Base-by-base conservation (phyloP, 805 yeast genomes). In the Yarrowia sp. region DNA sequence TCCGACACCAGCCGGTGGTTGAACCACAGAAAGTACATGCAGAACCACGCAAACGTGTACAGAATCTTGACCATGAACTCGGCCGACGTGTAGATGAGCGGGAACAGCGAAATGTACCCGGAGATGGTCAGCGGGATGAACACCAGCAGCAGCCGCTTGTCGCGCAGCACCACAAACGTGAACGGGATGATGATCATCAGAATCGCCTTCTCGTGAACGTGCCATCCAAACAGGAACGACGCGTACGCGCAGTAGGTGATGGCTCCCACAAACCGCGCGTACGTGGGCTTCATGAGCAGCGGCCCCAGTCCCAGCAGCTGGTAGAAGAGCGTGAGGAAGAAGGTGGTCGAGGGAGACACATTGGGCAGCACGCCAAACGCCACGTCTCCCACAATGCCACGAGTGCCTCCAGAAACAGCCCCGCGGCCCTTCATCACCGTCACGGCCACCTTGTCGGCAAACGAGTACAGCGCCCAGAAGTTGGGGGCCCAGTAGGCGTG, bases 401-500 rank as follows among this genome's bases (percentile, higher is more conserved):
- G 85, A 0, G 98, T 93, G 22, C 85, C 84, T 5, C 84, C 80
- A 16, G 78, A 73, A 1, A 71, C 67, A 15, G 74, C 41, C 9
- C 77, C 75, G 3, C 61, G 59, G 32, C 50, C 52, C 52, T 38
- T 35, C 35, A 42, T 16, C 3, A 53, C 43, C 35, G 61, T 52
- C 11, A 43, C 50, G 3, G 52, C 50, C 0, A 88, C 75, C 69
- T 97, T 83, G 78, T 95, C 99, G 14, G 83, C 70, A 72, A 91
- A 89, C 1, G 98, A 90, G 78, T 95, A 95, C 10, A 94, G 73
- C 0, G 99, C 97, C 99, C 99, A 95, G 58, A 92, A 81, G 75
- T 95, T 95, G 15, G 99, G 98, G 0, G 99, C 98, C 98, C 99
- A 95, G 79, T 95, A 95, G 0, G 98, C 97, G 79, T 95, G 99